These are phyloP conservation scores for Schrenkiella parvula DNA, from an alignment of 345 rosid species.

Conservation along the genomic window DNA sequence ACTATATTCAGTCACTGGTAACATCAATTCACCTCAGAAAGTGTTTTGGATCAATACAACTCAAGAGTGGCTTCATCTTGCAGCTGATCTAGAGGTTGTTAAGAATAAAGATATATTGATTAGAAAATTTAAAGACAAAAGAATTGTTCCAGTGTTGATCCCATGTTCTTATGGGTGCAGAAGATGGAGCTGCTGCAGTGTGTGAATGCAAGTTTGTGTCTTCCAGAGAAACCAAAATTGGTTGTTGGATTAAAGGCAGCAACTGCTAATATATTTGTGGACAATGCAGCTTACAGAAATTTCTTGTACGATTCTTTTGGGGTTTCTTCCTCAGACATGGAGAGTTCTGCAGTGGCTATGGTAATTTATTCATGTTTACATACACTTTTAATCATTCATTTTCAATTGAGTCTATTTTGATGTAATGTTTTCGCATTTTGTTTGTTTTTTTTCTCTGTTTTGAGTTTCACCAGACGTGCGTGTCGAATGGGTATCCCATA, in stretches of 20 bases:
- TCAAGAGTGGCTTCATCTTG: constrained; percentile 46
- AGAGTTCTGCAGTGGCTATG: constrained; percentile 54
- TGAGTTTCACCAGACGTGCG: constrained; percentile 37
- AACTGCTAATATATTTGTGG: constrained; percentile 45
- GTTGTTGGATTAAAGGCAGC: constrained; percentile 45
- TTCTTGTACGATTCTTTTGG: constrained; percentile 36
- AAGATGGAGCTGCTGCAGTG: constrained; percentile 40
- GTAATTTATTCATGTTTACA: constrained; percentile 7
- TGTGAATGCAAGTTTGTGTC: constrained; percentile 49
- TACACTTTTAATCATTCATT: neutral
- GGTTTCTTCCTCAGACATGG: constrained; percentile 52
- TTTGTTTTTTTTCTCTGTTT: neutral
- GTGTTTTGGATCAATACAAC: constrained; percentile 41
- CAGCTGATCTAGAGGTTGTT: constrained; percentile 42
- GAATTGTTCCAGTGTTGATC: neutral
- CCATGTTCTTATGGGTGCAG: constrained; percentile 21
- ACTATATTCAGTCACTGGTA: constrained; percentile 31
- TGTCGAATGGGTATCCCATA: constrained; percentile 45
- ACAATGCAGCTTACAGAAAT: constrained; percentile 48
- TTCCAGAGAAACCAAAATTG: constrained; percentile 41
- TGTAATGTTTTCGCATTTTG: neutral
- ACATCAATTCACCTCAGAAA: constrained; percentile 24
- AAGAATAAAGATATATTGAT: neutral
- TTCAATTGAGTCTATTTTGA: neutral
- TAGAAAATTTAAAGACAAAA: neutral